These are phyloP conservation scores for Parsonsia alboflavescens DNA, from an alignment of 257 asterid genomes.

Conservation along the genomic window DNA sequence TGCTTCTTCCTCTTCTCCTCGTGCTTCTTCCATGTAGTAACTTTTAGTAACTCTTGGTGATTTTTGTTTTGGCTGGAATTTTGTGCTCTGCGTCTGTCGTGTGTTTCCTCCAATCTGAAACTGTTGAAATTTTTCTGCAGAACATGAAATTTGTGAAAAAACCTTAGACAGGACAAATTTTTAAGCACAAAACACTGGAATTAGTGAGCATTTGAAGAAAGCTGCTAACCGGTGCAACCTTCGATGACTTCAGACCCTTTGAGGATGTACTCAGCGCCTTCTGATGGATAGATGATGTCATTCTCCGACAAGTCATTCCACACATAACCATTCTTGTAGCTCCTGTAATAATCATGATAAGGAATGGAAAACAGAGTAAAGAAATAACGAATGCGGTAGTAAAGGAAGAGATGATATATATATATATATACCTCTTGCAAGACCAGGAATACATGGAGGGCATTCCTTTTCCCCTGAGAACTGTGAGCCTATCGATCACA, in stretches of 20 bases:
- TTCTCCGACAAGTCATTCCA: constrained; percentile 82
- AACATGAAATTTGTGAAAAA: background rate
- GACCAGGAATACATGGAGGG: constrained; percentile 95
- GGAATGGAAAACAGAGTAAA: no score
- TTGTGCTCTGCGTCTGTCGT: constrained; percentile 18
- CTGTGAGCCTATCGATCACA: constrained; percentile 59
- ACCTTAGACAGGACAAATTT: background rate
- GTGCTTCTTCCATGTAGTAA: background rate
- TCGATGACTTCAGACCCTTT: constrained; percentile 69
- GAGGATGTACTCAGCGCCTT: constrained; percentile 82
- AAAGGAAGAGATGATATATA: background rate
- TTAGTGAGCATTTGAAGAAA: background rate
- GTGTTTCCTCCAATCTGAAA: constrained; percentile 18
- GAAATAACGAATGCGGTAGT: background rate
- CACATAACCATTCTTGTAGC: constrained; percentile 85
- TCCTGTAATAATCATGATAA: constrained; percentile 29
- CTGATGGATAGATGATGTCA: constrained; percentile 66
- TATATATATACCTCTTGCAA: constrained; percentile 57
- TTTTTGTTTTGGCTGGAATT: constrained; percentile 34
- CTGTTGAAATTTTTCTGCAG: constrained; percentile 40
- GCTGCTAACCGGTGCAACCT: constrained; percentile 39
- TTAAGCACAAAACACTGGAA: background rate
- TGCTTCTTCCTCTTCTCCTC: constrained; percentile 18
- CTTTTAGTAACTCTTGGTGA: constrained; percentile 12
- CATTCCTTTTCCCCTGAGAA: constrained; percentile 78